Evolutionary conservation across 352 stramenopile species (phyloP), one percentile per base, ranked within the genome.

Genomic region (Globisporangium rhizosaccharum): DNA sequence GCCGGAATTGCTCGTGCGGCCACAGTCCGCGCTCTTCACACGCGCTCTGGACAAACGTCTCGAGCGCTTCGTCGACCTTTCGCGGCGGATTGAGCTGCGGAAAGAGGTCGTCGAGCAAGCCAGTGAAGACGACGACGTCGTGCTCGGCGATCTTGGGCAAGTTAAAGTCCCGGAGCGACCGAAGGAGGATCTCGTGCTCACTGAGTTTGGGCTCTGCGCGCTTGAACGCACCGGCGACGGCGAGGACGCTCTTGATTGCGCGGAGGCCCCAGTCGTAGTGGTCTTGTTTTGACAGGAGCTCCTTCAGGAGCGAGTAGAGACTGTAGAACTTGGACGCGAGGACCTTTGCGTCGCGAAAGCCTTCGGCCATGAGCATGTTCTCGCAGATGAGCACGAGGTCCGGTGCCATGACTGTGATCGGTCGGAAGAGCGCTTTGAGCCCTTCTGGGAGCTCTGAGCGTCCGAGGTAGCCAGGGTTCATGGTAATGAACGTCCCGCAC

Each of bases 361-460:
- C 95, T 63, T 98, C 89, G 15, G 91, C 92, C 93, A 98, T 98
- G 17, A 98, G 79, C 90, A 98, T 98, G 60, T 98, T 98, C 72
- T 98, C 95, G 58, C 90, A 98, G 50, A 98, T 98, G 17, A 98
- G 75, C 11, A 97, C 87, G n/a, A 98, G 73, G 60, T 98, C 92
- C 0, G 94, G 94, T 11, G 96, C 87, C 90, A 98, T 98, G 30
- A 98, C 91, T 1, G 92, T 98, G 68, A 98, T 98, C 0, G 95
- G 94, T 37, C 95, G 87, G 57, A 98, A 98, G 0, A 98, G 72
- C 10, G 91, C 90, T 71, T 98, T 98, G 15, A 98, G 76, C 0
- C 92, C 94, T 68, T 98, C 94, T 0, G 95, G 95, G 1, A 98
- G 78, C 71, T 98, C 94, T 2, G 87, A 96, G 14, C 94, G 80